phyloP scores from a whole-genome alignment of 2,329 filamentous ascomycete species.

The Fusarium coicis region DNA sequence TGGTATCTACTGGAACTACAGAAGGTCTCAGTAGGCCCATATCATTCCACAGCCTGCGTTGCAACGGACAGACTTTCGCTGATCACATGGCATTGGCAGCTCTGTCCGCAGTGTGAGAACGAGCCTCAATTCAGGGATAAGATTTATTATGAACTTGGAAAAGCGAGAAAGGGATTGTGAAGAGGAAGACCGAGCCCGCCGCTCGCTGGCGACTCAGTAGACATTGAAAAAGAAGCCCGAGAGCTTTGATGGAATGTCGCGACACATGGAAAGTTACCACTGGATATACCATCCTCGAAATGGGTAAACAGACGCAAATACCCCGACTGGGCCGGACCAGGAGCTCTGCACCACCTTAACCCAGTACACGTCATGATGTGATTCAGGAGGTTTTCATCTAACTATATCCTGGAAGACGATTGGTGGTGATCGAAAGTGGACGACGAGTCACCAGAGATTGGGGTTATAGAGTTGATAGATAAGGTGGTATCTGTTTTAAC shows the following conservation, averaged over 20 bases:
- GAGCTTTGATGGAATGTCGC: neutral
- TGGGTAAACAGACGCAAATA: neutral
- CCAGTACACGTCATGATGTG: fast-evolving
- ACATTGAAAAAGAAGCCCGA: neutral
- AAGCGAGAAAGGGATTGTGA: neutral
- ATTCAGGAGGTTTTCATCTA: fast-evolving
- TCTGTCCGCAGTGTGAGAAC: neutral
- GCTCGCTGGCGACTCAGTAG: neutral
- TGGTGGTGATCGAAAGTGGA: neutral
- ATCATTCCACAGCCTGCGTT: neutral
- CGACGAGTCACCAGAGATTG: neutral
- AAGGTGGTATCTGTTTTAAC: neutral
- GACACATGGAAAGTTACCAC: neutral
- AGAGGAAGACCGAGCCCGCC: fast-evolving
- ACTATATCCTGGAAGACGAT: neutral
- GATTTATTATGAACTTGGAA: neutral
- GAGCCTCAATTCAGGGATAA: neutral
- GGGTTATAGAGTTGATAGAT: too few relatives aligned
- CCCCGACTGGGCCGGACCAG: neutral
- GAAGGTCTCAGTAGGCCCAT: neutral
- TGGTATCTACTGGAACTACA: neutral
- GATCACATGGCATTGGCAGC: fast-evolving
- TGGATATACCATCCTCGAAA: neutral
- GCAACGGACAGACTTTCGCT: neutral
- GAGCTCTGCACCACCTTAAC: neutral